Evolutionary conservation across 1,139 yeast species (phyloP), one percentile per base, ranked within the genome.

Genomic region (Spathaspora jeffriesii): DNA sequence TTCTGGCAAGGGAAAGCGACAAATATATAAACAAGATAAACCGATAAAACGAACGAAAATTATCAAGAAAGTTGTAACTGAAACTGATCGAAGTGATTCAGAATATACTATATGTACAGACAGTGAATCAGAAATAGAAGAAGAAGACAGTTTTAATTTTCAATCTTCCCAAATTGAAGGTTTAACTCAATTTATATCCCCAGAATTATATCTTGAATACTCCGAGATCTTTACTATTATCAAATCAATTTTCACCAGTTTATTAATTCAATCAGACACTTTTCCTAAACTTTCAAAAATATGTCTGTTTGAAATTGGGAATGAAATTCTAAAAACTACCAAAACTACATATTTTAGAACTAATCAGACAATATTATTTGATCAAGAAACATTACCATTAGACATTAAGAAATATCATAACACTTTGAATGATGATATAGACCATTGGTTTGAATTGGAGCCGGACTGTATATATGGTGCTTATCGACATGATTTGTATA

Each of bases 391-490:
- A 4, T 52, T 34, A 34, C 38, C 38, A 18, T 18, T 5, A 5
- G 14, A 18, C 23, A 34, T 34, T 18, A 34, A 18, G 20, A 17
- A 34, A 34, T 34, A 34, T 34, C 38, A 69, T 36, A 52, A 57
- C 6, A 55, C 55, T 10, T 55, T 72, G 13, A 53, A 61, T 13
- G 69, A 70, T 39, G 76, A 71, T 45, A 64, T 73, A 4, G 76
- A 71, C 45, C 60, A 55, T n/a, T 73, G 77, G 77, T 59, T 72
- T 10, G 64, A 59, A 27, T 51, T 67, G 54, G 71, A 70, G 39
- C 74, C 76, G 0, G 41, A 43, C 11, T 43, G 55, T 14, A 50
- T 71, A 7, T 56, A 59, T 5, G 44, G 45, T 7, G 39, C 51
- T 0, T 61, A 69, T 48, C 60, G 64, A 25, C 45, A 49, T 15